Base-by-base conservation (phyloP, 208 protist genomes). In the Crithidia acanthocephali region DNA sequence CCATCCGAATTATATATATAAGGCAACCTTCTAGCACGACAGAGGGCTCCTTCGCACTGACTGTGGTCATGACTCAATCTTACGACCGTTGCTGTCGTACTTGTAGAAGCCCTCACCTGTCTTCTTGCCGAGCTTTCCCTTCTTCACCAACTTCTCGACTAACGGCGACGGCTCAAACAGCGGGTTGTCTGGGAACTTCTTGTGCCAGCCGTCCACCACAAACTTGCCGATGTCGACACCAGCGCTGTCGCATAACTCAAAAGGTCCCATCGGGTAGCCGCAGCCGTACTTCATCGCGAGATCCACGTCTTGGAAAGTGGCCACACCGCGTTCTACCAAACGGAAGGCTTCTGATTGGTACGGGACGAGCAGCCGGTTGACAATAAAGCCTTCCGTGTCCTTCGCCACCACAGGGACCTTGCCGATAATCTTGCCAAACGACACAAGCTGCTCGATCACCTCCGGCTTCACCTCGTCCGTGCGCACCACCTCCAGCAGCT, bases 191-290 rank as follows among this genome's bases (percentile, higher is more conserved):
- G 91, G 91, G 68, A 85, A 81, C 59, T 68, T 44, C 47, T 75
- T 57, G 78, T 84, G 72, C 91, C 93, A 97, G 9, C 83, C 85
- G 44, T 92, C 76, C 13, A 91, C 53, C 44, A 97, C 88, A 27
- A 85, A 80, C 42, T 87, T 81, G 30, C 74, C 42, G 5, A 93
- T 80, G 67, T 98, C 94, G 11, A 96, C 67, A 50, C 93, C 92
- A 8, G 90, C 79, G 45, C 71, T 85, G 76, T 97, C 92, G 28
- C 62, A 52, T n/a, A 97, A 81, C 70, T 83, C 72, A 64, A 98
- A 95, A 1, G 94, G 94, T 10, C 94, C 94, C 92, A 98, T 97
- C 37, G 94, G 94, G 61, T 95, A 80, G 50, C 90, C 91, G 60
- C 88, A 92, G 55, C 92, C 92, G 30, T 95, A 83, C 81, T 92